Conservation (phyloP, 768 basidiomycete genomes). For the Suillus variegatus region DNA sequence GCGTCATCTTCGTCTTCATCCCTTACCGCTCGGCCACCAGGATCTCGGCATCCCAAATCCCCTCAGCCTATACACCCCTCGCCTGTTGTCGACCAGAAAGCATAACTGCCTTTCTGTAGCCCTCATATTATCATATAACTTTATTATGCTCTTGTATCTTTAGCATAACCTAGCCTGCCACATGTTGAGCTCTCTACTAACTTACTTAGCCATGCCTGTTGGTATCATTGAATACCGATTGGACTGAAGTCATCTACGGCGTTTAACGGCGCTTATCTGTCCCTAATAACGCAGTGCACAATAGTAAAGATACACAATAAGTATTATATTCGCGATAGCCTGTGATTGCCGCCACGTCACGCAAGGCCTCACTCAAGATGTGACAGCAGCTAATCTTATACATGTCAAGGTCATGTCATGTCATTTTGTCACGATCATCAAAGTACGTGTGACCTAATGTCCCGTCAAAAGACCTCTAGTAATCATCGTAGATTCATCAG, state of each 20-base stretch:
- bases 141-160: constrained; percentile 29
- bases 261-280: neutral
- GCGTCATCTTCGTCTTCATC: constrained; percentile 15
- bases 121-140: constrained; percentile 18
- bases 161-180: constrained; percentile 9
- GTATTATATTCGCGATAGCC: neutral
- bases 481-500: constrained; percentile 11
- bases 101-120: constrained; percentile 18
- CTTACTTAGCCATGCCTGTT: constrained; percentile 10
- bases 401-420: constrained; percentile 10
- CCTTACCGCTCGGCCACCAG: constrained; percentile 11
- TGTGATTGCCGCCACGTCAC: neutral
- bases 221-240: constrained; percentile 3
- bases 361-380: neutral
- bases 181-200: constrained; percentile 3
- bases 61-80: constrained; percentile 16
- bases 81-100: constrained; percentile 23
- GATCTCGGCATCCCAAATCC: constrained; percentile 14
- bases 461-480: constrained; percentile 22
- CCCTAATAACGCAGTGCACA: neutral
- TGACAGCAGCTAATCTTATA: neutral
- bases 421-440: constrained; percentile 11
- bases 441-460: constrained; percentile 14
- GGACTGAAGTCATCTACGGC: constrained; percentile 1
- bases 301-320: neutral